Percentiles rank a stretch among this genome's conserved stretches.
Evolutionary conservation across 768 basidiomycete species (phyloP).

Genomic region (Leccinellum albellum): DNA sequence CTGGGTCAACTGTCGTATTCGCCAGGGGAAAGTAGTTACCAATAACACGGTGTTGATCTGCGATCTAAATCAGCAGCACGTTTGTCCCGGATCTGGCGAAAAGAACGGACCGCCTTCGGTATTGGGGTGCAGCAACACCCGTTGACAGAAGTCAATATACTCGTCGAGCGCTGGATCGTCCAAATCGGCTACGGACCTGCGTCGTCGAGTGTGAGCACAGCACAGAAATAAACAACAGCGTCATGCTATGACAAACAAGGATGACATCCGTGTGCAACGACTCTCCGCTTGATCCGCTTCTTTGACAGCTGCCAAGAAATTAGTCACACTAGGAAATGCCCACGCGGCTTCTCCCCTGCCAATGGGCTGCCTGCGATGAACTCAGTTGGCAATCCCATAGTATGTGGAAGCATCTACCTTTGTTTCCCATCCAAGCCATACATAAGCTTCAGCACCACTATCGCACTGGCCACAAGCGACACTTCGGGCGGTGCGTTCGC

Average conservation of each 20-base stretch:
- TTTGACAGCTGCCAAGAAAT: slow-evolving; percentile 44
- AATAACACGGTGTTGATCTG: slow-evolving; percentile 32
- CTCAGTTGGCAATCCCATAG: slow-evolving; percentile 9
- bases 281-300: slow-evolving; percentile 34
- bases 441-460: slow-evolving; percentile 77
- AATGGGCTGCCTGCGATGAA: slow-evolving; percentile 39
- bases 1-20: not conserved
- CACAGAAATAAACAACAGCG: slow-evolving; percentile 4
- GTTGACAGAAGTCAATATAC: slow-evolving; percentile 65
- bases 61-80: slow-evolving; percentile 6
- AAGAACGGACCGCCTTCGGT: slow-evolving; percentile 21
- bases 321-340: slow-evolving; percentile 49
- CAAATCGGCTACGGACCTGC: slow-evolving; percentile 54
- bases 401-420: slow-evolving; percentile 41
- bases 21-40: slow-evolving; percentile 42
- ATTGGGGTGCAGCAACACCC: slow-evolving; percentile 40
- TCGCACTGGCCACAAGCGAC: slow-evolving; percentile 51
- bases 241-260: slow-evolving; percentile 40
- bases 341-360: slow-evolving; percentile 54
- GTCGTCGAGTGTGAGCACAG: slow-evolving; percentile 1
- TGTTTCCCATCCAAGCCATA: slow-evolving; percentile 75
- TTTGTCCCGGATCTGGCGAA: slow-evolving; percentile 10
- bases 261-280: slow-evolving; percentile 34
- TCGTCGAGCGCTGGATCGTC: slow-evolving; percentile 51
- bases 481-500: slow-evolving; percentile 72